A percentile compares a stretch with the other conserved stretches of the same genome.
Conservation (phyloP, 1,139 yeast genomes). For the Candida gigantensis region DNA sequence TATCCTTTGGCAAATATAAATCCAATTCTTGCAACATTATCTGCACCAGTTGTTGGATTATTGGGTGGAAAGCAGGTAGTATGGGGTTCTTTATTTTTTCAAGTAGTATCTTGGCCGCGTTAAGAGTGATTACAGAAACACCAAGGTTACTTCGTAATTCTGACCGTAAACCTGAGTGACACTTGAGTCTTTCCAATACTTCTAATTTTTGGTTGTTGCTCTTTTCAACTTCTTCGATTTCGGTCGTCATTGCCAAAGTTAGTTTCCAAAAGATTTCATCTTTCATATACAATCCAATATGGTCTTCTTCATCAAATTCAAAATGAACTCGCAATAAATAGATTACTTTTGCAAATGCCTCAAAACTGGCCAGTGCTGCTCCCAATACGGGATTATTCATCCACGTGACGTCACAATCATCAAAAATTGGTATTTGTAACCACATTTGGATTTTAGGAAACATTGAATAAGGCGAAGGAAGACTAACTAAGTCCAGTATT, state of each 20-base stretch:
- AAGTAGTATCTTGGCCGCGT: slow-evolving; percentile 11
- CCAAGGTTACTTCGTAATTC: slow-evolving; percentile 12
- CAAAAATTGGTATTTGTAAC: slow-evolving; percentile 9
- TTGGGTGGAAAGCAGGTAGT: slow-evolving; percentile 11
- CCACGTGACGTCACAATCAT: slow-evolving; percentile 12
- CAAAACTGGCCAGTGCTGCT: slow-evolving; percentile 10
- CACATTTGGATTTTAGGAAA: slow-evolving; percentile 10
- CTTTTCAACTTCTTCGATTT: slow-evolving; percentile 7
- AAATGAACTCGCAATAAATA: slow-evolving; percentile 13
- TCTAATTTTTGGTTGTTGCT: slow-evolving; percentile 2
- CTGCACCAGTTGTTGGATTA: slow-evolving; percentile 11
- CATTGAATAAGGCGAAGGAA: slow-evolving; percentile 12
- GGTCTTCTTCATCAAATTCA: slow-evolving; percentile 5
- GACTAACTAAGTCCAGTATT: slow-evolving; percentile 6
- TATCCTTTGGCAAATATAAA: slow-evolving; percentile 8
- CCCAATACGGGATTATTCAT: slow-evolving; percentile 14
- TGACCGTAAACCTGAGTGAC: background rate
- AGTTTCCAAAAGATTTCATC: slow-evolving; percentile 10
- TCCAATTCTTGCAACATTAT: slow-evolving; percentile 9
- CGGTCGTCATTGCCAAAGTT: slow-evolving; percentile 6
- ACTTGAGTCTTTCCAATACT: slow-evolving; percentile 7
- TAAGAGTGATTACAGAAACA: slow-evolving; percentile 11
- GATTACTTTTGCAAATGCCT: slow-evolving; percentile 10
- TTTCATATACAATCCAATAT: slow-evolving; percentile 5
- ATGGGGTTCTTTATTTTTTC: slow-evolving; percentile 13